These are phyloP conservation scores for Mucor mucedo DNA, from an alignment of 371 early-diverging fungal genomes.

Conservation along the genomic window DNA sequence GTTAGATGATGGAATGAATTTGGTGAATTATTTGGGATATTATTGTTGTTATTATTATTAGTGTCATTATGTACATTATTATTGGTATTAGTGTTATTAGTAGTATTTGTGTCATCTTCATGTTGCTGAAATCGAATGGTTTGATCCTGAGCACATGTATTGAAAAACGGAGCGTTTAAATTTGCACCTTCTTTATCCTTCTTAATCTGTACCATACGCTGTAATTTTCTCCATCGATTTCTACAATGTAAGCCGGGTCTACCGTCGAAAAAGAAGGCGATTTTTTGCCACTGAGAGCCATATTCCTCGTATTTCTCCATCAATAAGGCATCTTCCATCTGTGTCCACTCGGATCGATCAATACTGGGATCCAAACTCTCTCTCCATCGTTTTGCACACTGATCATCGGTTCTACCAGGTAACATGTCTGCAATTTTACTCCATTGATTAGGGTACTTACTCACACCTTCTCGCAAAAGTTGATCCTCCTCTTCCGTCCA, in stretches of 20 bases:
- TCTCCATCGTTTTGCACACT: constrained; percentile 84
- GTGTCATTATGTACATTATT: neutral
- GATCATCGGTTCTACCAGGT: constrained; percentile 82
- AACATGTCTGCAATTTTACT: constrained; percentile 80
- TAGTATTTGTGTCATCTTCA: neutral
- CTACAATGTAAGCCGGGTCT: constrained; percentile 83
- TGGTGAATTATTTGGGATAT: constrained; percentile 1
- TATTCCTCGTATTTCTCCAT: constrained; percentile 68
- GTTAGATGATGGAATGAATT: constrained; percentile 19
- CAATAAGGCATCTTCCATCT: constrained; percentile 73
- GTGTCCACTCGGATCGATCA: constrained; percentile 78
- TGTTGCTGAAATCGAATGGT: constrained; percentile 14
- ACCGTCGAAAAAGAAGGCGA: constrained; percentile 78
- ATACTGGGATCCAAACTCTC: constrained; percentile 81
- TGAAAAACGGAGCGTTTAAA: constrained; percentile 30
- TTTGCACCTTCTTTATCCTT: constrained; percentile 40
- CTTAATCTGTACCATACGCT: constrained; percentile 65
- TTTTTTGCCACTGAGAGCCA: constrained; percentile 86
- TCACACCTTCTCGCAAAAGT: constrained; percentile 69
- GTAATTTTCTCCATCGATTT: constrained; percentile 82
- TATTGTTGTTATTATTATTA: constrained; percentile 7
- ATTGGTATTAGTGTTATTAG: constrained; percentile 15
- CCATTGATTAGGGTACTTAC: constrained; percentile 75
- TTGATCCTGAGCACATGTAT: constrained; percentile 38
- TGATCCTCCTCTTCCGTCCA: constrained; percentile 84